phyloP scores from a whole-genome alignment of 2,329 filamentous ascomycete genomes.

The Colletotrichum tropicale region DNA sequence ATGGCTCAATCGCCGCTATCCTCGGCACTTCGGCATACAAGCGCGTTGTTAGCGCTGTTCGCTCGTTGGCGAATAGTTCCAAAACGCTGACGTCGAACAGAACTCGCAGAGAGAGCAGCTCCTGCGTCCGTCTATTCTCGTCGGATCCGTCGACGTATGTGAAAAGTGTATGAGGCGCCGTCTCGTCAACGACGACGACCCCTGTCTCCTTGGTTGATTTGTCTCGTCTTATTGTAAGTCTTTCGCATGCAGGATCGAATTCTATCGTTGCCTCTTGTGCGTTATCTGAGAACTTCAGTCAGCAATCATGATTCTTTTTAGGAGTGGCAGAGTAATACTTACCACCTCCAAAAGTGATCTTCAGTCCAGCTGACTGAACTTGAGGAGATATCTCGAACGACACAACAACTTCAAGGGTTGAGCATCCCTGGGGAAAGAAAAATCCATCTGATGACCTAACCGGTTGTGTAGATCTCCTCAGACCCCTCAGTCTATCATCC shows the following conservation, averaged over 20 bases:
- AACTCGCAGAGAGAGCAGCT: neutral
- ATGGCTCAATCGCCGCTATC: neutral
- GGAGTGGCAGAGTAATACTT: neutral
- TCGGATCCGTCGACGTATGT: neutral
- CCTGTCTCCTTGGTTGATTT: neutral
- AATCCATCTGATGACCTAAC: neutral
- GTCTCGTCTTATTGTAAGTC: neutral
- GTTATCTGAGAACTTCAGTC: rapidly evolving
- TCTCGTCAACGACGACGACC: neutral
- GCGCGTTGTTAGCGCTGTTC: neutral
- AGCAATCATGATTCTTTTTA: neutral
- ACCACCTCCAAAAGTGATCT: neutral
- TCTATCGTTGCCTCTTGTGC: neutral
- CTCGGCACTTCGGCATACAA: neutral
- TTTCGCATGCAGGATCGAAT: neutral
- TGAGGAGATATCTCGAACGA: neutral
- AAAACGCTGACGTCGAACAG: neutral
- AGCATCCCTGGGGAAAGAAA: neutral
- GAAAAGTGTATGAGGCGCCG: neutral
- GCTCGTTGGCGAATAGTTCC: neutral
- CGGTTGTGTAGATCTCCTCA: neutral
- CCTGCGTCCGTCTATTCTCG: neutral
- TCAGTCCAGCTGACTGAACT: neutral
- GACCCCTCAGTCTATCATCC: neutral
- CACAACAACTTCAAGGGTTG: neutral